Conservation (phyloP, 495 filamentous ascomycete genomes). For the Haplographium delicatum region DNA sequence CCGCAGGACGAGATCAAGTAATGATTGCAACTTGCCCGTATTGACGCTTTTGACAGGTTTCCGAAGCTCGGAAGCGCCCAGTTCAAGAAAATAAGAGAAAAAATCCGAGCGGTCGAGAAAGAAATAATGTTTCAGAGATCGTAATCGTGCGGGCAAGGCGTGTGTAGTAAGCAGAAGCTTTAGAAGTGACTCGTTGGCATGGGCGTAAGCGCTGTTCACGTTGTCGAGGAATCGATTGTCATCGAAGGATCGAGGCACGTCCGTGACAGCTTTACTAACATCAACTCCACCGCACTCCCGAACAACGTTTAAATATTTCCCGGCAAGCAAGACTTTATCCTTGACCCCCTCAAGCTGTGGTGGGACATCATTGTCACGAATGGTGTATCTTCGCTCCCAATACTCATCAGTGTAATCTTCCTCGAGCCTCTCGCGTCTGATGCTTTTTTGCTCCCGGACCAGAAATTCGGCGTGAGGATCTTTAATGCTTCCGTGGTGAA, state of each 20-base stretch:
- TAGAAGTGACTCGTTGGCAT: slow-evolving; percentile 92
- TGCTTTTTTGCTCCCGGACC: slow-evolving; percentile 93
- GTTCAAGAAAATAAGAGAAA: slow-evolving; percentile 94
- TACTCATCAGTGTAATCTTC: slow-evolving; percentile 98
- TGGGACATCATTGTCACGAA: slow-evolving; percentile 83
- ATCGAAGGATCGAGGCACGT: slow-evolving; percentile 88
- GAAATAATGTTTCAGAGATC: slow-evolving; percentile 96
- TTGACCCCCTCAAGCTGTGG: slow-evolving; percentile 89
- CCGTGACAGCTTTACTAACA: slow-evolving; percentile 79
- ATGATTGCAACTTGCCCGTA: slow-evolving; percentile 83
- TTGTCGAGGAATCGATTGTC: slow-evolving; percentile 89
- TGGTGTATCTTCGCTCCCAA: slow-evolving; percentile 96
- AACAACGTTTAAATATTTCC: slow-evolving; percentile 97
- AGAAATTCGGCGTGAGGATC: slow-evolving; percentile 94
- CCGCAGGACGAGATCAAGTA: slow-evolving; percentile 88
- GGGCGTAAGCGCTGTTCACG: slow-evolving; percentile 88
- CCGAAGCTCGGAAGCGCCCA: slow-evolving; percentile 77
- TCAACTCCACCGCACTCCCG: slow-evolving; percentile 95
- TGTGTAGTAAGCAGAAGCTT: slow-evolving; percentile 89
- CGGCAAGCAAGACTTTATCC: slow-evolving; percentile 89
- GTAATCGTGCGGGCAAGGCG: slow-evolving; percentile 75
- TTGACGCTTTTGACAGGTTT: slow-evolving; percentile 87
- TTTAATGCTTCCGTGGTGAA: slow-evolving; percentile 91
- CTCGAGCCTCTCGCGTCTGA: slow-evolving; percentile 82
- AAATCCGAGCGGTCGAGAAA: slow-evolving; percentile 97